Evolutionary conservation across 257 asterid species (phyloP), one percentile per base, ranked within the genome.

Genomic region (Jasminum sambac): DNA sequence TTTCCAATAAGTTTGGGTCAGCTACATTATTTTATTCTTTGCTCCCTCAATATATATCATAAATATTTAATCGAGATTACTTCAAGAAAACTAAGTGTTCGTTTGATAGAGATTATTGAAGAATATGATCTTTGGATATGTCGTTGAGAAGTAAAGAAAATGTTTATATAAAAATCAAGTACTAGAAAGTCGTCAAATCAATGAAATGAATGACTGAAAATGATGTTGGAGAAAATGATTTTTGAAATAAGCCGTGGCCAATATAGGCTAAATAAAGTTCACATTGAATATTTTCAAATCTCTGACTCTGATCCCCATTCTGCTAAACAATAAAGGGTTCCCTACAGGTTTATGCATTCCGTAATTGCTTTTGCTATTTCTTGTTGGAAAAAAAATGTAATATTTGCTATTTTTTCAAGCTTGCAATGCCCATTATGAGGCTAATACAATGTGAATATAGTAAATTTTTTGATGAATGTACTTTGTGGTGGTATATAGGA

Each of bases 401-500:
- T 25, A 3, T 55, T 26, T 55, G 62, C 36, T 11, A 55, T 14
- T 55, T 23, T 23, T 55, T 55, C 34, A 55, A 55, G 34, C 62
- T 19, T 4, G 36, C 16, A 6, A 55, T 55, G 11, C 34, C 62
- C 23, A 55, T 55, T 21, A 34, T 30, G 4, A 1, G 36, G 4
- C 36, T 30, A 30, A 58, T 76, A 42, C 40, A 30, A 41, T 41
- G 68, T 26, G 68, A 42, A 30, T 39, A 24, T 41, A 44, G 30
- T 52, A 60, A 26, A 39, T 50, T 59, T 67, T 74, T 48, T 73
- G 34, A 55, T 23, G 67, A 55, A 55, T 60, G 37, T 44, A 24
- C 37, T 4, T 30, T 48, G 67, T 38, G 25, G 9, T 82, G 44
- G 44, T 58, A 14, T 77, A 68, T 74, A 95, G 99, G 82, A 95